Base-by-base conservation (phyloP, 1,139 yeast species). In the Kodamaea derodonti region DNA sequence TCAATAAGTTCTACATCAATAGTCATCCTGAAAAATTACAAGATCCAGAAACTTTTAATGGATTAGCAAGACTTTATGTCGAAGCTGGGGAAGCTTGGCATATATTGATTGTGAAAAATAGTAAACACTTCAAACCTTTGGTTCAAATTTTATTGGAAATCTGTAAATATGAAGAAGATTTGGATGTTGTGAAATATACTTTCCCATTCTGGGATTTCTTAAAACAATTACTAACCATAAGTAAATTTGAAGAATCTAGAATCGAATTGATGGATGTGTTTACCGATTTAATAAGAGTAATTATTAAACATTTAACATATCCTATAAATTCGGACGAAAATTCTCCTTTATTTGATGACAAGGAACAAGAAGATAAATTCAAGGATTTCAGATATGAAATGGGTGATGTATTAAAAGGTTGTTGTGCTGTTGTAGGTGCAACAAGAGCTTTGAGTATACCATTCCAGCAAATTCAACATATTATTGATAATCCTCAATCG, bases 31-130 rank as follows among this genome's bases (percentile, higher is more conserved):
- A 53, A n/a, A 57, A 50, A 39, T 43, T 64, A 48, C 83, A 81
- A 43, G 95, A 86, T 52, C 69, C 78, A 1, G 95, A 86, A 35
- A 69, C 76, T 18, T 75, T 85, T 52, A 80, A 84, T 39, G 81
- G 86, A 16, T 65, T 84, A 40, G 78, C 95, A 0, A 71, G 92
- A 50, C 59, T 94, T 31, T 86, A 84, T 56, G 86, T 90, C 14
- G 95, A 88, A 49, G 95, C 97, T 2, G 96, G 95, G 41, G 97
- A 90, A 58, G 75, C 95, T 2, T 94, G 98, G 98, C 94, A 87
- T 58, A 85, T 85, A 24, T 67, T 85, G 24, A 78, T 90, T 37
- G 92, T 95, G 6, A 80, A 79, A 49, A 68, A 75, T 39, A 95
- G 97, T 0, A 61, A 62, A 32, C 75, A 73, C 37, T 92, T 87